Evolutionary conservation across 352 stramenopile genomes (phyloP), one percentile per base, ranked within the genome.

Genomic region (Pythium grandisporangium): DNA sequence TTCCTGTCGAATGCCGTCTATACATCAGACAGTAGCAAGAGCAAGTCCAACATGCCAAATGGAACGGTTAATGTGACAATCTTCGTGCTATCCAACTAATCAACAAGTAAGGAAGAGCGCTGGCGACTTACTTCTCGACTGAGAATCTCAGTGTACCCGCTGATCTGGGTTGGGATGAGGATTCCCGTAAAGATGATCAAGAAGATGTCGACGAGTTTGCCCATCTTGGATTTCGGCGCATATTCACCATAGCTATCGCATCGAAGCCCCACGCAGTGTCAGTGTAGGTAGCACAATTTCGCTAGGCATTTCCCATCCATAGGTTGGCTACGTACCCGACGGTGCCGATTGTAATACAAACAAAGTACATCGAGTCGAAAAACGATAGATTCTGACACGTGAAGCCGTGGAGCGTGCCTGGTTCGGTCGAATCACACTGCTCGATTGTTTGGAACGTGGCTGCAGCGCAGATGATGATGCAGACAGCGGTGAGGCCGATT

Each of bases 291-390:
- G n/a, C n/a, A n/a, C n/a, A n/a, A n/a, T n/a, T n/a, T n/a, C n/a
- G n/a, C n/a, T n/a, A n/a, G n/a, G n/a, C n/a, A n/a, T 19, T 17
- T 29, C 37, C 14, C 7, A 22, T n/a, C 11, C 16, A 13, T 3
- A 26, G 16, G 23, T 39, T 41, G n/a, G 3, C 29, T 21, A 46
- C 60, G 30, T 67, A 92, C 66, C 76, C 79, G 32, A 93, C 74
- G 14, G 80, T 92, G 45, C 61, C 67, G 45, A 92, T 88, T 0
- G 79, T 92, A 44, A 87, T 89, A 40, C 79, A 84, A 17, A 93
- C 66, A 47, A 93, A 87, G 50, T 93, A 93, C 27, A 84, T 70
- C 30, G 71, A 53, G 22, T 89, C 70, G 35, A 87, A 69, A 42
- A 89, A 90, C 19, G 71, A 78, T 40, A 88, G 47, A 10, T 79